Evolutionary conservation across 345 rosid species (phyloP).

Genomic region (Hypericum androsaemum): DNA sequence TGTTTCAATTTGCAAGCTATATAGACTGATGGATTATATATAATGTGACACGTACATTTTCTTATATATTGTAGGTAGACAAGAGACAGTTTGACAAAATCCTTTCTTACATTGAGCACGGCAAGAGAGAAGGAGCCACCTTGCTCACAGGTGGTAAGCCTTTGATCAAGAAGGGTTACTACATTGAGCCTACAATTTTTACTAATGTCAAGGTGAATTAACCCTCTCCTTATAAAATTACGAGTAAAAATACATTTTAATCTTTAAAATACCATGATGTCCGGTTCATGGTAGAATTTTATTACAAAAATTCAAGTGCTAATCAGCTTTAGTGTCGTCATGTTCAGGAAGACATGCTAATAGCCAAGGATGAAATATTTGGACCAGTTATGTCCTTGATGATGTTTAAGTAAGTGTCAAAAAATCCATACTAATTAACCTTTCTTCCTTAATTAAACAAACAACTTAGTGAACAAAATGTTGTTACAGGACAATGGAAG

Average conservation of each 20-base stretch:
- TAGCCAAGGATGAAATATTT: constrained; percentile 65
- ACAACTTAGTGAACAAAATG: not conserved
- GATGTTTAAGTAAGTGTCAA: constrained; percentile 51
- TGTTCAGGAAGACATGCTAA: constrained; percentile 68
- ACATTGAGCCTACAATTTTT: constrained; percentile 57
- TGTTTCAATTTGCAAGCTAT: too few relatives aligned
- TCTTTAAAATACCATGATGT: too few relatives aligned
- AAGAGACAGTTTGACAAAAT: constrained; percentile 47
- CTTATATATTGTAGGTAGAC: constrained; percentile 31
- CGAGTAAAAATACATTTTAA: too few relatives aligned
- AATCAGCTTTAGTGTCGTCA: too few relatives aligned
- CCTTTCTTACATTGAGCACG: constrained; percentile 58
- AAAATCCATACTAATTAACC: not conserved
- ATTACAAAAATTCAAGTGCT: too few relatives aligned
- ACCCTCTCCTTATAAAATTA: too few relatives aligned
- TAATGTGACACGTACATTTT: too few relatives aligned
- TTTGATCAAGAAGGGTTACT: constrained; percentile 46
- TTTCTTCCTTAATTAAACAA: too few relatives aligned
- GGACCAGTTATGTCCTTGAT: constrained; percentile 69
- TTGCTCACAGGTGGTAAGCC: constrained; percentile 55
- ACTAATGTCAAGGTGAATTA: constrained; percentile 44
- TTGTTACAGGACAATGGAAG: constrained; percentile 51
- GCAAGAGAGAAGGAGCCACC: constrained; percentile 64
- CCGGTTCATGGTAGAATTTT: too few relatives aligned
- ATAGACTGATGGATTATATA: too few relatives aligned